Evolutionary conservation across 2,329 filamentous ascomycete species (phyloP).

Genomic region (Colletotrichum karsti): DNA sequence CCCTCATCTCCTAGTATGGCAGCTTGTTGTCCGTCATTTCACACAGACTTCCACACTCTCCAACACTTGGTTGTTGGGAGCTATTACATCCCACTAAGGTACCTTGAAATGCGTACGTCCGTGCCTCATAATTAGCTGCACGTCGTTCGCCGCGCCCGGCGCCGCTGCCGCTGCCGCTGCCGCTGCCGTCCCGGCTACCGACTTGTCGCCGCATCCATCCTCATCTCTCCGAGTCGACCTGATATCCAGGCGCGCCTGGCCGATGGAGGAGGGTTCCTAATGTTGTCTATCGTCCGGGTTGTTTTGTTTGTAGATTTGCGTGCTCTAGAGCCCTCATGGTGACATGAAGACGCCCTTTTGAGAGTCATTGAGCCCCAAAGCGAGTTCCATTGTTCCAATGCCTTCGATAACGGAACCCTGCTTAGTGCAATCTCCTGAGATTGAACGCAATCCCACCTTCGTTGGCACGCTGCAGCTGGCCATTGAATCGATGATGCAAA

Average conservation of each 20-base stretch:
- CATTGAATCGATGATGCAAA: neutral
- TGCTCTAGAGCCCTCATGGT: neutral
- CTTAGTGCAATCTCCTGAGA: constrained; percentile 20
- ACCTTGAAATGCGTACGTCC: neutral
- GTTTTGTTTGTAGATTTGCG: neutral
- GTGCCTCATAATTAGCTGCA: neutral
- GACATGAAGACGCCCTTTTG: neutral
- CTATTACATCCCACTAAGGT: neutral
- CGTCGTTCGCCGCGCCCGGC: neutral
- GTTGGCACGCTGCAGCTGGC: constrained; percentile 13
- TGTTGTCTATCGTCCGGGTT: neutral
- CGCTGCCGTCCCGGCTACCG: neutral
- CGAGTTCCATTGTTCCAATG: neutral
- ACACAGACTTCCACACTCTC: neutral
- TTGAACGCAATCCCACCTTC: constrained; percentile 21
- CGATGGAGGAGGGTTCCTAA: neutral
- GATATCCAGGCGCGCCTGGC: neutral
- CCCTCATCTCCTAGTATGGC: constrained; percentile 14
- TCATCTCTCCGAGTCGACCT: neutral
- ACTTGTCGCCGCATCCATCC: neutral
- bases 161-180: neutral
- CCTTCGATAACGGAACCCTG: constrained; percentile 16
- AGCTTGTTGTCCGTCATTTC: neutral
- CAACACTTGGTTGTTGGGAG: neutral
- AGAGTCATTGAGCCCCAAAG: neutral